phyloP scores from a whole-genome alignment of 345 rosid species.

The Microcos paniculata region DNA sequence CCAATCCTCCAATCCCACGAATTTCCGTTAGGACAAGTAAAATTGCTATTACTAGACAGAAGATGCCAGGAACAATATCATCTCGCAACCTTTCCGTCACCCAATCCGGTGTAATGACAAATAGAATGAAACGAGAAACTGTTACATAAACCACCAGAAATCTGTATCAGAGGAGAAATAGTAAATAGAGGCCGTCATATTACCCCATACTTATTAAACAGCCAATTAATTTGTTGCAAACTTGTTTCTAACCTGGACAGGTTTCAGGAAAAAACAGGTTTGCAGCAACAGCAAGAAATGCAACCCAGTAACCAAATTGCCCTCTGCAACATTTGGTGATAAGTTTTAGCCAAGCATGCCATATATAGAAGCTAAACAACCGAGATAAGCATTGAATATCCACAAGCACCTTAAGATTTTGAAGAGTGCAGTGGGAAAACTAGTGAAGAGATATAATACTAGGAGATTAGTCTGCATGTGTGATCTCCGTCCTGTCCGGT shows the following conservation, averaged over 20 bases:
- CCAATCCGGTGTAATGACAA: slow-evolving; percentile 42
- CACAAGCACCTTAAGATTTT: slow-evolving; percentile 41
- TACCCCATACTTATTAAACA: neutral
- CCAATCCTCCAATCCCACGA: slow-evolving; percentile 25
- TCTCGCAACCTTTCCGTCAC: slow-evolving; percentile 39
- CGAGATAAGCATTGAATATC: neutral
- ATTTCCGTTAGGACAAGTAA: slow-evolving; percentile 28
- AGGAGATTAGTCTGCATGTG: slow-evolving; percentile 39
- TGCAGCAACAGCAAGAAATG: slow-evolving; percentile 41
- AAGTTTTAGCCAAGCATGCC: neutral
- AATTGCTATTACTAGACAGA: slow-evolving; percentile 36
- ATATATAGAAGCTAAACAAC: neutral
- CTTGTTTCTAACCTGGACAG: slow-evolving; percentile 33
- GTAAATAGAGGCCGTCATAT: neutral
- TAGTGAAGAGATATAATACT: slow-evolving; percentile 35
- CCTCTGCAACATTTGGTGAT: slow-evolving; percentile 36
- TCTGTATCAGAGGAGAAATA: neutral
- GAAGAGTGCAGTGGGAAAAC: slow-evolving; percentile 44
- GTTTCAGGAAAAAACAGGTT: slow-evolving; percentile 43
- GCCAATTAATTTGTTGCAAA: neutral
- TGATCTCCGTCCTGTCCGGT: slow-evolving; percentile 36
- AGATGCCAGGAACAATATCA: slow-evolving; percentile 37
- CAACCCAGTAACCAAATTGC: slow-evolving; percentile 50
- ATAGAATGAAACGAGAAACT: slow-evolving; percentile 42
- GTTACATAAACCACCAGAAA: slow-evolving; percentile 5